A percentile compares a stretch with the other conserved stretches of the same genome.
Evolutionary conservation across 139 green algal species (phyloP).

Genomic region (Deuterostichococcus epilithicus): DNA sequence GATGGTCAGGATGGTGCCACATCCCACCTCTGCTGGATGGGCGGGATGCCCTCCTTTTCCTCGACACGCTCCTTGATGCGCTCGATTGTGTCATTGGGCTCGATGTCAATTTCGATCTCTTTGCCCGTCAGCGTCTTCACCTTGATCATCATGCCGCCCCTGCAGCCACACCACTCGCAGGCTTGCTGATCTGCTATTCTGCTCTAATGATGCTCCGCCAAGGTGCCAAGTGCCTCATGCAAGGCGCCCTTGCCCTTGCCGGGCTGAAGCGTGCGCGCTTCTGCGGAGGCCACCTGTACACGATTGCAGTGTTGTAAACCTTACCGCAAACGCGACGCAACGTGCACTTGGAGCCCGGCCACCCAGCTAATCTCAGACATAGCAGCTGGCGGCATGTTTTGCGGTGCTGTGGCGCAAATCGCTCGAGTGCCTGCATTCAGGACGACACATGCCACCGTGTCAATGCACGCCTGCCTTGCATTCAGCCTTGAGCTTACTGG

Average conservation of each 20-base stretch:
- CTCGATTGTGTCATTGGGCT: constrained; percentile 94
- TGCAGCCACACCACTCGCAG: not conserved
- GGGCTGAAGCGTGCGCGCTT: no score
- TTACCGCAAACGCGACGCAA: not conserved
- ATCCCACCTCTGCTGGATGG: constrained; percentile 90
- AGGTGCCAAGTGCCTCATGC: not conserved
- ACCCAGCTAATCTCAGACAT: not conserved
- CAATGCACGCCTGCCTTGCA: no score
- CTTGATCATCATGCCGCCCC: constrained; percentile 80
- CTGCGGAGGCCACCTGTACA: no score
- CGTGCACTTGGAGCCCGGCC: not conserved
- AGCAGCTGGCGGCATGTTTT: no score
- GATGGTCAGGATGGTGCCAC: not conserved
- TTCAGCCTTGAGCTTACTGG: no score
- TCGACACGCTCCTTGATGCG: constrained; percentile 99
- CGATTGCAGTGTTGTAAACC: no score
- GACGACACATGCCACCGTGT: no score
- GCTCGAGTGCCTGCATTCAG: no score
- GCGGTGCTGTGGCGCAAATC: no score
- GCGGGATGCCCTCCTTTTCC: constrained; percentile 99
- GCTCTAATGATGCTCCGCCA: no score
- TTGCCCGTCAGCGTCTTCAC: constrained; percentile 99
- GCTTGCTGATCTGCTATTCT: no score
- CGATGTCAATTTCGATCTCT: constrained; percentile 99
- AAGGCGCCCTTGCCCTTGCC: no score